Conservation (phyloP, 495 filamentous ascomycete genomes). For the Penicillium verhagenii region DNA sequence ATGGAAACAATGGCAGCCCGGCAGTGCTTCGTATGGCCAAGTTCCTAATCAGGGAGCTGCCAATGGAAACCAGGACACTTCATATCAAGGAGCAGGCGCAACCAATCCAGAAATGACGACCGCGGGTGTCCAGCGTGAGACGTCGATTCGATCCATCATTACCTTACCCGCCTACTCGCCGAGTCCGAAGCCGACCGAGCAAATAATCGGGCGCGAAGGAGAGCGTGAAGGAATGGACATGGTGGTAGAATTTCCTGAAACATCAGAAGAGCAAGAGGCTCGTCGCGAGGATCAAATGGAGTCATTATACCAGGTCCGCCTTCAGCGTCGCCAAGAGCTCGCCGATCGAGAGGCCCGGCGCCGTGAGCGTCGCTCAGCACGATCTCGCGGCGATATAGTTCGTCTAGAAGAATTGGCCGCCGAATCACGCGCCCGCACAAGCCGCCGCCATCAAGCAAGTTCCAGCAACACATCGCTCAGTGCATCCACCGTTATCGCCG, state of each 20-base stretch:
- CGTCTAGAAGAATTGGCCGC: constrained; percentile 60
- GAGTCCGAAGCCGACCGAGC: constrained; percentile 70
- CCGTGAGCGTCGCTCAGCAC: constrained; percentile 63
- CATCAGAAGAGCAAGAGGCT: constrained; percentile 68
- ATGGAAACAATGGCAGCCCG: constrained; percentile 60
- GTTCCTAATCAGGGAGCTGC: constrained; percentile 24
- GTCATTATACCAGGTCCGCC: constrained; percentile 82
- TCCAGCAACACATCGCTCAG: constrained; percentile 29
- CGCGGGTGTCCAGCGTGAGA: constrained; percentile 69
- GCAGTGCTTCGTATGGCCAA: constrained; percentile 41
- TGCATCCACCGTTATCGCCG: constrained; percentile 47
- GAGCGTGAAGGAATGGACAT: constrained; percentile 90
- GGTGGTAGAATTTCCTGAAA: constrained; percentile 82
- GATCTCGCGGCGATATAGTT: constrained; percentile 62
- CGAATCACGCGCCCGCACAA: constrained; percentile 32
- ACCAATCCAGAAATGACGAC: constrained; percentile 32
- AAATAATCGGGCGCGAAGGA: constrained; percentile 85
- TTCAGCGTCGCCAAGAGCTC: constrained; percentile 71
- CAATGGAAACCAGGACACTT: constrained; percentile 22
- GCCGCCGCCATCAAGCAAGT: constrained; percentile 29
- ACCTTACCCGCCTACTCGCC: constrained; percentile 80
- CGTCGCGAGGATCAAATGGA: constrained; percentile 93
- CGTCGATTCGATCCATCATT: constrained; percentile 86
- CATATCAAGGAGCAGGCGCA: constrained; percentile 22
- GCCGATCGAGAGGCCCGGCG: constrained; percentile 74